Base-by-base conservation (phyloP, 1,139 yeast genomes). In the Zygosaccharomyces pseudobailii region DNA sequence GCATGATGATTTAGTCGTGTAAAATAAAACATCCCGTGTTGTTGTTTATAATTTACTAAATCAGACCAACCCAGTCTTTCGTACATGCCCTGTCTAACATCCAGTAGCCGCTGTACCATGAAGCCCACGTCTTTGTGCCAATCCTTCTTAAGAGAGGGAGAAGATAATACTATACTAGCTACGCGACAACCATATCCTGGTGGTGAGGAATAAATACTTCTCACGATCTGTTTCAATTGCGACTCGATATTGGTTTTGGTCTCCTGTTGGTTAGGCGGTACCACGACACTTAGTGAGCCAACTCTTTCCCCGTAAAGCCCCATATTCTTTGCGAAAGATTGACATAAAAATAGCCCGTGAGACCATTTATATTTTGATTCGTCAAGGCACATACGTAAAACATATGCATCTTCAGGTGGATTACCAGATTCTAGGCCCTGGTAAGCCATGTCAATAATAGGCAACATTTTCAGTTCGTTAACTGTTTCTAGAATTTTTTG, bases 241-340 rank as follows among this genome's bases (percentile, higher is more conserved):
- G 96, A 84, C 61, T 82, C 83, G 53, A 87, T 76, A 42, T 70
- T 71, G 27, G 60, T 58, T 37, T 71, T 68, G 19, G 60, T 32
- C 5, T 44, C 46, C 6, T 50, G 45, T 10, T 45, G 35, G 19
- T 46, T 38, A 3, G 52, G 45, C 8, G 57, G 57, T 5, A 46
- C 42, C 6, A 56, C 58, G 2, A 65, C 58, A 42, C 66, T 62
- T 28, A 90, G 73, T n/a, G 95, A 87, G 9, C 97, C 97, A 41
- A 89, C 89, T 68, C 97, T 82, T 73, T 92, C 96, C 58, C 97
- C 96, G 68, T 92, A 89, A 51, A 90, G 78, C 30, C 98, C 98
- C 92, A 92, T 87, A 74, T 90, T 90, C 72, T 90, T 90, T 56
- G 97, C 95, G 71, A 90, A 90, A 2, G 96, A 88, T 71, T 88